Evolutionary conservation across 192 early-diverging fungal genomes (phyloP), one percentile per base, ranked within the genome.

Genomic region (Phycomyces blakesleeanus): DNA sequence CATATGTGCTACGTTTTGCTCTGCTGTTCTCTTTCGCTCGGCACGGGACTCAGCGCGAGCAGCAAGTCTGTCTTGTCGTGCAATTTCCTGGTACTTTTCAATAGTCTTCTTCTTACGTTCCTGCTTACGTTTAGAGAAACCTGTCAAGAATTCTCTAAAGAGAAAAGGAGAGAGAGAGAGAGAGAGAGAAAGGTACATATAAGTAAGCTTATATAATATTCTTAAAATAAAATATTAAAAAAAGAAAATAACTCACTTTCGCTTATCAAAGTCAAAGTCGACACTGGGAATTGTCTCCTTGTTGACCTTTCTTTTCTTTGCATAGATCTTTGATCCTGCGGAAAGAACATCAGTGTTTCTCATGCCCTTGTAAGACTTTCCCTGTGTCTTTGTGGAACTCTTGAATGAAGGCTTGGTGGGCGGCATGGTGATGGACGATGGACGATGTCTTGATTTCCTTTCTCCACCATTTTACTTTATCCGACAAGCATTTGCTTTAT

Each of bases 41-140:
- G 64, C 84, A 73, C 68, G 73, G 38, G 72, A 77, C 72, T 72
- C 81, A 58, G 83, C 73, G 25, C 73, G 72, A 51, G 82, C 81
- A 40, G 84, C 69, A 3, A 85, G 78, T 42, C 80, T 80, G 24
- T 80, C 80, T 53, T 81, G 78, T 55, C 81, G 76, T 14, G 78
- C 81, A 57, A 63, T 57, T 61, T 76, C 63, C 50, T 77, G 72
- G 47, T 77, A 76, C 22, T 64, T 50, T 51, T 78, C 74, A 22
- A 61, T 67, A 34, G 89, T 87, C 11, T 78, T 78, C 38, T 83
- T 83, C 51, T 81, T 82, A 44, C 87, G 79, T 60, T 91, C 82
- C 2, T 85, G 71, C 54, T 91, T 91, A 62, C 89, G 83, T 66
- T 91, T 91, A 64, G 88, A 86, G 67, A 91, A 91, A 21, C 89